Evolutionary conservation across 2,329 filamentous ascomycete genomes (phyloP).

Genomic region (Colletotrichum lini): DNA sequence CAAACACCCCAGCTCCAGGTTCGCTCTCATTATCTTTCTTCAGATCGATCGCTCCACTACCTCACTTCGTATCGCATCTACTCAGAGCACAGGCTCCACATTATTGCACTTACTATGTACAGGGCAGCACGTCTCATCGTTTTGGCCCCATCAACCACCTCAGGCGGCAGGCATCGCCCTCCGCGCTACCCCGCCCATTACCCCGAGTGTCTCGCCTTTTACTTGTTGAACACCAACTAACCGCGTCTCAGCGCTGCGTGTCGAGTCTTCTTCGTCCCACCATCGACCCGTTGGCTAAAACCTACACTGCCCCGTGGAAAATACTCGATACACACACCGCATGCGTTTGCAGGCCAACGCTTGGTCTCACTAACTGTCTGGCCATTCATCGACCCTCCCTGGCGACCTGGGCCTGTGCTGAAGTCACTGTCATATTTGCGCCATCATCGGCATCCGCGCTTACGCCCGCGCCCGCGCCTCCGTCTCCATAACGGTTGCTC

Average conservation of each 20-base stretch:
- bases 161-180: background rate
- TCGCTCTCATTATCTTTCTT: background rate
- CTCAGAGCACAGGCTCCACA: no score
- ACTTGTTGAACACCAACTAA: background rate
- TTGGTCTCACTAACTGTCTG: background rate
- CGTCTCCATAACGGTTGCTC: constrained; percentile 2
- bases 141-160: no score
- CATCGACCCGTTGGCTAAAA: background rate
- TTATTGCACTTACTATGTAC: background rate
- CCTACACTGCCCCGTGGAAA: background rate
- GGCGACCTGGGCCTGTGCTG: constrained; percentile 1
- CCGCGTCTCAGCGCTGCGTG: constrained; percentile 9
- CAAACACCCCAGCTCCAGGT: background rate
- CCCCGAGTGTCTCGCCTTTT: background rate
- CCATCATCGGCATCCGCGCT: background rate
- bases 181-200: background rate
- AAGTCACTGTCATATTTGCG: background rate
- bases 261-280: background rate
- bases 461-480: background rate
- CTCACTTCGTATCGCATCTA: background rate
- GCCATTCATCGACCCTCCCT: constrained; percentile 2
- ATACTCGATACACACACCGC: background rate
- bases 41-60: background rate
- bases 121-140: background rate
- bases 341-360: background rate